Conservation (phyloP, 768 basidiomycete genomes). For the Leccinellum albellum region DNA sequence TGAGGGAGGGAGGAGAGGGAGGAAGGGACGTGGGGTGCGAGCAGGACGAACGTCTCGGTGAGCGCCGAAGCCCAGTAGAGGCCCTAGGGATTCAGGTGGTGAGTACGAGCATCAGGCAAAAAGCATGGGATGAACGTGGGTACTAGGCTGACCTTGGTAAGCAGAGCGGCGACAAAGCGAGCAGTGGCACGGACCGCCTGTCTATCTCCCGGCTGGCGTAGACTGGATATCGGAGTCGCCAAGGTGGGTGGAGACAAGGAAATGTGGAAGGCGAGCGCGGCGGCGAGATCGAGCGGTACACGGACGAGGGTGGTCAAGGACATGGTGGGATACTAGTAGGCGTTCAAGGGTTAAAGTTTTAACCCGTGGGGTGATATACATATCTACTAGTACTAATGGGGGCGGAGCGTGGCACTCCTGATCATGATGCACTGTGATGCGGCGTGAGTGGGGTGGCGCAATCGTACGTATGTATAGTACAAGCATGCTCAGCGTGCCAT, state of each 20-base stretch:
- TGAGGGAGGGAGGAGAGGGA: background rate
- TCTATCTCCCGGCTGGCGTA: conserved; percentile 23
- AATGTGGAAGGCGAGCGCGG: conserved; percentile 42
- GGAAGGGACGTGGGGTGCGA: conserved; percentile 5
- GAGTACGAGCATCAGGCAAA: background rate
- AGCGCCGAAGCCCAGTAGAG: conserved; percentile 15
- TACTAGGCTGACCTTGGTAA: conserved; percentile 18
- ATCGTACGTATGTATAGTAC: background rate
- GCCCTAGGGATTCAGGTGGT: conserved; percentile 3
- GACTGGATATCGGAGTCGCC: background rate
- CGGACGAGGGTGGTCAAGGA: conserved; percentile 30
- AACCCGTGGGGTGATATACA: too few relatives aligned
- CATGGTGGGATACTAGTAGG: background rate
- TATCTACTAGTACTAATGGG: background rate
- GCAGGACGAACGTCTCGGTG: conserved; percentile 5
- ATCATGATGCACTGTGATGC: too few relatives aligned
- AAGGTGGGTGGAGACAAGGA: conserved; percentile 40
- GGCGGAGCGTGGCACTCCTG: conserved; percentile 4
- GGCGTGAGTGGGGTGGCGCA: too few relatives aligned
- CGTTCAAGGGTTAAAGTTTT: too few relatives aligned
- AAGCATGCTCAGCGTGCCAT: background rate
- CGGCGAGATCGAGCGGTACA: conserved; percentile 41
- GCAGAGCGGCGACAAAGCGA: conserved; percentile 1
- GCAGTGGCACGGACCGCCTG: conserved; percentile 5
- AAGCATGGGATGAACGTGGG: background rate